Evolutionary conservation across 306 rosid species (phyloP).

Genomic region (Cucumis hystrix): DNA sequence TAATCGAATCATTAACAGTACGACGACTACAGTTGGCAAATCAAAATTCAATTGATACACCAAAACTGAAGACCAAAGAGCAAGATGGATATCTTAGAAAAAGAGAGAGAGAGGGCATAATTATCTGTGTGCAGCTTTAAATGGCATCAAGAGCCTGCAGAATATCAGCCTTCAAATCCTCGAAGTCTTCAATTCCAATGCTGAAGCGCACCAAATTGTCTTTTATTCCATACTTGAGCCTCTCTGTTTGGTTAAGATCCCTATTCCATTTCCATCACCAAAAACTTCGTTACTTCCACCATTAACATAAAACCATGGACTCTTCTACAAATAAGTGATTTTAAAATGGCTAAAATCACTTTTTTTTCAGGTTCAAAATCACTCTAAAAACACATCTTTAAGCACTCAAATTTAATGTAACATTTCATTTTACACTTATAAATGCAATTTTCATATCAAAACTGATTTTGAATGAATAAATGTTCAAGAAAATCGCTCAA

Average conservation of each 20-base stretch:
- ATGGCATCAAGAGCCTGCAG: conserved; percentile 57
- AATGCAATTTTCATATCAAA: too few species aligned
- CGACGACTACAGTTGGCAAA: not conserved
- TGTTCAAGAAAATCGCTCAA: too few species aligned
- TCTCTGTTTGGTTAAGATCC: conserved; percentile 60
- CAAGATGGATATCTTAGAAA: not conserved
- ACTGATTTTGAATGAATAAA: too few species aligned
- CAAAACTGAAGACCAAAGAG: not conserved
- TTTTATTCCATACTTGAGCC: conserved; percentile 60
- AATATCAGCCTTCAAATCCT: conserved; percentile 54
- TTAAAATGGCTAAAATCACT: too few species aligned
- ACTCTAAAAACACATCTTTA: too few species aligned
- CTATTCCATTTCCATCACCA: conserved; percentile 24
- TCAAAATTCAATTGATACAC: not conserved
- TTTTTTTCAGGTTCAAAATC: too few species aligned
- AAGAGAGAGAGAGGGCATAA: not conserved
- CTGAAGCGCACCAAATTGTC: conserved; percentile 96
- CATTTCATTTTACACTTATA: too few species aligned
- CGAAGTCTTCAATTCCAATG: conserved; percentile 73
- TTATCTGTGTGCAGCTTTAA: conserved; percentile 9
- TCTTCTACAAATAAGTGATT: not conserved
- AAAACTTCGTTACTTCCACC: not conserved
- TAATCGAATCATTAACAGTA: not conserved
- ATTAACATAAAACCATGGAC: not conserved
- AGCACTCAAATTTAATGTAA: too few species aligned